phyloP scores from a whole-genome alignment of 2,329 filamentous ascomycete genomes.

The Trichophyton rubrum region DNA sequence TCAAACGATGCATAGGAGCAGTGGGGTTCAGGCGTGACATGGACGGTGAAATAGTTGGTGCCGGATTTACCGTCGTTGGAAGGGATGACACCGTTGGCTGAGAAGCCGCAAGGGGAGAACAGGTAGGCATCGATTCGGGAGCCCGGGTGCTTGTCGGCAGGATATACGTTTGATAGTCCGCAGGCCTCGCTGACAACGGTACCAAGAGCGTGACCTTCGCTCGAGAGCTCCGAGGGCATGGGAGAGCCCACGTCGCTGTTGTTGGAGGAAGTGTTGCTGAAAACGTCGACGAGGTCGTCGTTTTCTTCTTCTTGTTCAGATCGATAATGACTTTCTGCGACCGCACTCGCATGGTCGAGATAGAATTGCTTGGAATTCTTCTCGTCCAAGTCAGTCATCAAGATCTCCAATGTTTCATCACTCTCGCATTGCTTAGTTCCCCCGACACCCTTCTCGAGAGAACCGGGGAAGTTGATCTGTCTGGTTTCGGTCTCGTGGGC shows the following conservation, averaged over 20 bases:
- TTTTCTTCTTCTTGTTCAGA: slow-evolving; percentile 51
- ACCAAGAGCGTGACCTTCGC: slow-evolving; percentile 85
- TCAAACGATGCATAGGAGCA: slow-evolving; percentile 98
- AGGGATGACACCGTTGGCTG: slow-evolving; percentile 89
- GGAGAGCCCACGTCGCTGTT: slow-evolving; percentile 44
- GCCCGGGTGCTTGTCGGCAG: slow-evolving; percentile 74
- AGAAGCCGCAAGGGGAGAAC: slow-evolving; percentile 94
- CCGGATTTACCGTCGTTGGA: slow-evolving; percentile 47
- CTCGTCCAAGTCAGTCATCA: slow-evolving; percentile 58
- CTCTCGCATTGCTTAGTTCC: slow-evolving; percentile 21
- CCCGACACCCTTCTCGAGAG: slow-evolving; percentile 14
- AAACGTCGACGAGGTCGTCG: slow-evolving; percentile 56
- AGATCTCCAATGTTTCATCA: slow-evolving; percentile 47
- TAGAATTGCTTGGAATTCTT: slow-evolving; percentile 56
- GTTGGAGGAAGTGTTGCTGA: slow-evolving; percentile 59
- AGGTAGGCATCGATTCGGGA: slow-evolving; percentile 90
- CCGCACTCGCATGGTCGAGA: slow-evolving; percentile 71
- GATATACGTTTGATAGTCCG: slow-evolving; percentile 80
- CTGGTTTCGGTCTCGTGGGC: slow-evolving; percentile 45
- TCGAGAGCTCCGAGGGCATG: slow-evolving; percentile 64
- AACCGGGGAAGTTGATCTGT: slow-evolving; percentile 42
- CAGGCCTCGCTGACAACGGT: slow-evolving; percentile 84
- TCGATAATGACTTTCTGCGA: slow-evolving; percentile 71
- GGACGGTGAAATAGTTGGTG: slow-evolving; percentile 93
- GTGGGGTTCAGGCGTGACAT: slow-evolving; percentile 91